Evolutionary conservation across 345 rosid genomes (phyloP), one percentile per base, ranked within the genome.

Genomic region (Microcos paniculata): DNA sequence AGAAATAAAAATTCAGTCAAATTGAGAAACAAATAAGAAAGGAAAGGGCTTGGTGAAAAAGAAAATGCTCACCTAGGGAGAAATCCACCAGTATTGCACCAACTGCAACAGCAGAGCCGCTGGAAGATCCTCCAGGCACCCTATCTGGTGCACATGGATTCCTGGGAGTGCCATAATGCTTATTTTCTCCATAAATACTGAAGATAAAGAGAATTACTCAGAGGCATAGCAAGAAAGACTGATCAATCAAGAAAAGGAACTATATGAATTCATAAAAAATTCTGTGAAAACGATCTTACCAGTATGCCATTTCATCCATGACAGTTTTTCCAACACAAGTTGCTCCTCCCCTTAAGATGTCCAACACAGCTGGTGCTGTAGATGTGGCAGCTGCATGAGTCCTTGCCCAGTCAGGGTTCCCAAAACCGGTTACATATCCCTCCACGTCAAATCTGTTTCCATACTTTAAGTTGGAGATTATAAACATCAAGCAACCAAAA

Each of bases 261-360:
- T 1, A 11, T 65, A 49, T 31, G 73, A 16, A 35, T 3, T 45
- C 16, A 16, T 67, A 21, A 45, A 49, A 14, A 23, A 19, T 12
- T 28, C 1, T 2, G 12, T 10, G 3, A 56, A 10, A 1, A 58
- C 0, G 2, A 11, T 40, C 28, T 42, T 66, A 91, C 98, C 98
- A 82, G 83, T 89, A 91, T 19, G 98, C 98, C 98, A 94, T 89
- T 86, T 94, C 98, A 84, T 92, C 97, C 98, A 89, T 92, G 53
- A 93, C 84, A 77, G 94, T 89, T 79, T 83, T 86, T 43, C 97
- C 98, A 79, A 87, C 40, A 19, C 89, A 86, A 3, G 90, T 87
- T 24, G 96, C 99, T 48, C 99, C 99, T 62, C 79, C 93, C 40
- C 65, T 81, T 42, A 93, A 79, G 73, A 93, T 76, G 64, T 88